Conservation (phyloP, 2,329 filamentous ascomycete species). For the Cytospora piceae region DNA sequence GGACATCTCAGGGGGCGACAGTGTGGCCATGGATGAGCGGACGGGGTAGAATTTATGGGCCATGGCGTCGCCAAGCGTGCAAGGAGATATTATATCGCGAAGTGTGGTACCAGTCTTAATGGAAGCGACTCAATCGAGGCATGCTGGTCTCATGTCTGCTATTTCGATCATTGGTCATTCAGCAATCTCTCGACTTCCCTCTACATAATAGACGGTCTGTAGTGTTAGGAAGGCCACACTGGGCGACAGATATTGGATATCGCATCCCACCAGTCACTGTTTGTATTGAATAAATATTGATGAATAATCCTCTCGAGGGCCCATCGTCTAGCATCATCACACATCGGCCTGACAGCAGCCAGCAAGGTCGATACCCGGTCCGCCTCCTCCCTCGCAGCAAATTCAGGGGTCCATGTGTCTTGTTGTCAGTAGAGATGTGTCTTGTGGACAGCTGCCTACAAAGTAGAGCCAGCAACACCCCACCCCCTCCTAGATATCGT, state of each 20-base stretch:
- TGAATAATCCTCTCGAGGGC: too few relatives aligned
- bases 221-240: neutral
- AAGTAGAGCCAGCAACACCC: neutral
- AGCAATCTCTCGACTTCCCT: conserved; percentile 15
- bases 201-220: conserved; percentile 1
- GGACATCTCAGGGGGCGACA: neutral
- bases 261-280: too few relatives aligned
- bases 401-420: neutral
- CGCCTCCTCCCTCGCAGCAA: neutral
- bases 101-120: neutral
- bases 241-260: neutral
- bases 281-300: too few relatives aligned
- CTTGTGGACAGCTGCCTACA: neutral
- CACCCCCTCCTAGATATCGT: neutral
- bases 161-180: neutral
- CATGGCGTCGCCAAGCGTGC: neutral
- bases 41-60: neutral
- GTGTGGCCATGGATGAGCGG: neutral
- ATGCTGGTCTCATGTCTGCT: conserved; percentile 17
- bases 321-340: neutral
- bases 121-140: conserved; percentile 4
- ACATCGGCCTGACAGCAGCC: neutral
- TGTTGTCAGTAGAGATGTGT: neutral
- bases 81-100: neutral
- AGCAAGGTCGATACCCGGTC: neutral